Evolutionary conservation across 495 filamentous ascomycete species (phyloP).

Genomic region (Elaphomyces granulatus): DNA sequence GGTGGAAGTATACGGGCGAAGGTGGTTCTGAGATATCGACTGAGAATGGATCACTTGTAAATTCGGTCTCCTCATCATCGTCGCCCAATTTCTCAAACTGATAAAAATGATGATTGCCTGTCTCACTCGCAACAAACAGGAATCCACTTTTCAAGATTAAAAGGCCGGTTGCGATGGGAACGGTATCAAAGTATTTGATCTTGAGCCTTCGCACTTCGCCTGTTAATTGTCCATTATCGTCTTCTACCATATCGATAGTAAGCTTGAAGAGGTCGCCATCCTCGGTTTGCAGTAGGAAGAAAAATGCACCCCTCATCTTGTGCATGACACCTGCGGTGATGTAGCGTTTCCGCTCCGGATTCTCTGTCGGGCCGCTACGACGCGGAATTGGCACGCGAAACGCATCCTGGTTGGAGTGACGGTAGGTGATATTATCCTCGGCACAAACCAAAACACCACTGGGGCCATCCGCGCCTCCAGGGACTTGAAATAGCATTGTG

Average conservation of each 20-base stretch:
- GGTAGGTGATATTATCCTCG: slow-evolving; percentile 87
- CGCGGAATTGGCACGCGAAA: slow-evolving; percentile 85
- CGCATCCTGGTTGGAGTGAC: slow-evolving; percentile 79
- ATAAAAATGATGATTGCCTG: slow-evolving; percentile 88
- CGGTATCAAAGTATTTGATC: slow-evolving; percentile 97
- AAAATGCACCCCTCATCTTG: slow-evolving; percentile 92
- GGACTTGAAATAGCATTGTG: slow-evolving; percentile 86
- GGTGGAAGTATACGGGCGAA: slow-evolving; percentile 68
- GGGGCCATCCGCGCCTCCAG: slow-evolving; percentile 83
- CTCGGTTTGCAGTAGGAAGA: slow-evolving; percentile 89
- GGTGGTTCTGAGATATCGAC: slow-evolving; percentile 54
- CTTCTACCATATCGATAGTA: slow-evolving; percentile 78
- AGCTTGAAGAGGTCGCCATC: slow-evolving; percentile 97
- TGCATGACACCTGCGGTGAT: slow-evolving; percentile 92
- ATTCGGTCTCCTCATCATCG: slow-evolving; percentile 78
- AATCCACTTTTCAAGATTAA: slow-evolving; percentile 94
- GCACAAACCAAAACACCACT: slow-evolving; percentile 91
- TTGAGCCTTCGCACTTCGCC: slow-evolving; percentile 69
- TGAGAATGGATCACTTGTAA: slow-evolving; percentile 68
- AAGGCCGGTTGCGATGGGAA: slow-evolving; percentile 71
- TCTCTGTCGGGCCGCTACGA: slow-evolving; percentile 71
- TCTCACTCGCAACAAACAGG: slow-evolving; percentile 82
- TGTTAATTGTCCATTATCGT: slow-evolving; percentile 60
- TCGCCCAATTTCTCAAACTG: slow-evolving; percentile 98
- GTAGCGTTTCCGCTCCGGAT: slow-evolving; percentile 74